Evolutionary conservation across 495 filamentous ascomycete genomes (phyloP), one percentile per base, ranked within the genome.

Genomic region (Viridothelium virens): DNA sequence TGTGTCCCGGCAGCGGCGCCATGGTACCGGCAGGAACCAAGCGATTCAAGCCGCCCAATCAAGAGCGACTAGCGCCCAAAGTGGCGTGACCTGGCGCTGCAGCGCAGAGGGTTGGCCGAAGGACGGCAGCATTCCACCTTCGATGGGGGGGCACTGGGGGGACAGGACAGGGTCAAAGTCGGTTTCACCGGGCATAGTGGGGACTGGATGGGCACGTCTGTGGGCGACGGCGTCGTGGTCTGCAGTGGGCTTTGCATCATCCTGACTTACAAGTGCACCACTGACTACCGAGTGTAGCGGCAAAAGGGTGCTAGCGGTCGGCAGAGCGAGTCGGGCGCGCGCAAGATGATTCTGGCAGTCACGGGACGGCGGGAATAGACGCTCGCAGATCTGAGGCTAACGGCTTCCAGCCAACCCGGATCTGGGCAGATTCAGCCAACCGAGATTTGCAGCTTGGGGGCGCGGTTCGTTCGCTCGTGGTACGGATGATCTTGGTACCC

Each of bases 401-500:
- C 53, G 6, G 5, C 4, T 34, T 59, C 53, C 5, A 59, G 53
- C 25, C 53, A 59, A 14, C 33, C 53, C 31, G 53, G 53, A 59
- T 59, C 53, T 59, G 53, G 5, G 25, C 33, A 33, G 31, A 59
- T 36, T 59, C 53, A 59, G 53, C 53, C 53, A 59, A 59, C 53
- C 53, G 53, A 59, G 53, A 59, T 59, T 59, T 59, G 53, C 31
- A 18, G 14, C 6, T 44, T 44, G 41, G 6, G 41, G 41, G 14
- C 41, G 41, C 41, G 53, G 53, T 18, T 33, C 53, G 53, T 36
- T 36, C 53, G 18, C 53, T 59, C 53, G 53, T 59, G 53, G 53
- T 34, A 18, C 5, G 11, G 53, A 59, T 14, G 53, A 59, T 59
- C 53, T 59, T 59, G 53, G 53, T 59, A 59, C 53, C 53, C 53